Evolutionary conservation across 2,329 filamentous ascomycete genomes (phyloP).

Genomic region (Aspergillus fischeri): DNA sequence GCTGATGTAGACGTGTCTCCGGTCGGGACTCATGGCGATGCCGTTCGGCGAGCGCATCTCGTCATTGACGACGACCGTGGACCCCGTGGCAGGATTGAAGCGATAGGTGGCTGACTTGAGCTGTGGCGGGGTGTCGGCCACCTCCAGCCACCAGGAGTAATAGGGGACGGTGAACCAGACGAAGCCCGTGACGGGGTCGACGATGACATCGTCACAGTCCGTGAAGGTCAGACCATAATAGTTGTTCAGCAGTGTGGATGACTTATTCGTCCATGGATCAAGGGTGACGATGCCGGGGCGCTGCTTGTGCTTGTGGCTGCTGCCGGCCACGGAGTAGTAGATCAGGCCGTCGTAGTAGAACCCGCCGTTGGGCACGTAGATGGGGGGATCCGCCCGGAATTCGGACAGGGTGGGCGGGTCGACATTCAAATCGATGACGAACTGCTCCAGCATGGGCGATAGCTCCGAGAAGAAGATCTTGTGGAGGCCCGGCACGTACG

Average conservation of each 20-base stretch:
- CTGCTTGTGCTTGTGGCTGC: background rate
- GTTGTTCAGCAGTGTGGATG: slow-evolving; percentile 1
- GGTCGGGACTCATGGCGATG: slow-evolving; percentile 1
- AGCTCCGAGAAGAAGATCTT: slow-evolving; percentile 3
- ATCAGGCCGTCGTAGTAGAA: slow-evolving; percentile 1
- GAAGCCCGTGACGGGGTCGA: slow-evolving; percentile 1
- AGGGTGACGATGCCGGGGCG: slow-evolving; percentile 2
- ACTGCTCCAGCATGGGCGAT: background rate
- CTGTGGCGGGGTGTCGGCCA: background rate
- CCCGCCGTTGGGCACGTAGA: slow-evolving; percentile 1
- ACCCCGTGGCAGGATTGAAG: slow-evolving; percentile 1
- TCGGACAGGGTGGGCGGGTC: slow-evolving; percentile 1
- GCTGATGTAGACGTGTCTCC: slow-evolving; percentile 1
- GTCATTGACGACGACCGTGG: background rate
- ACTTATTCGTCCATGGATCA: background rate
- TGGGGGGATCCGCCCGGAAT: slow-evolving; percentile 1
- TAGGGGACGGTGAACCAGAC: slow-evolving; percentile 5
- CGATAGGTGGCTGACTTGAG: slow-evolving; percentile 1
- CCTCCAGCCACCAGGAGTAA: background rate
- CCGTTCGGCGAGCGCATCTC: slow-evolving; percentile 3
- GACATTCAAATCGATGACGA: slow-evolving; percentile 1
- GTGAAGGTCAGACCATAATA: slow-evolving; percentile 4
- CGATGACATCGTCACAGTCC: slow-evolving; percentile 2
- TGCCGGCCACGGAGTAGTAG: slow-evolving; percentile 3
- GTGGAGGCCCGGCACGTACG: slow-evolving; percentile 1